Evolutionary conservation across 805 yeast genomes (phyloP).

Genomic region (Ogataea dorogensis): DNA sequence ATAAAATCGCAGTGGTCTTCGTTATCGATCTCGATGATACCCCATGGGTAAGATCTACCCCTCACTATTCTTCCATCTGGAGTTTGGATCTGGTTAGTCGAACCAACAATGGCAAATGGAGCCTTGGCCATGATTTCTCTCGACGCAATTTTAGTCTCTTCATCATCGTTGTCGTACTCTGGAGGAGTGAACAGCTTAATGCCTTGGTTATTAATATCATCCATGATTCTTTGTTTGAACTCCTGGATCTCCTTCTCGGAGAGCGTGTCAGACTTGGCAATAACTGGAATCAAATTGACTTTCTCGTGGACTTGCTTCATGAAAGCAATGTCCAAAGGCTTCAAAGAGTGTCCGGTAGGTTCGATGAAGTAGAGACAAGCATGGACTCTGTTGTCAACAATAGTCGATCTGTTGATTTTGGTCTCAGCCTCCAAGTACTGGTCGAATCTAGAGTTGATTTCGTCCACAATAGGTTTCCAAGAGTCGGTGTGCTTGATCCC

Average conservation of each 20-base stretch:
- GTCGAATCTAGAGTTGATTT: conserved; percentile 83
- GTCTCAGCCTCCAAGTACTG: conserved; percentile 87
- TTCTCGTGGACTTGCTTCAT: conserved; percentile 86
- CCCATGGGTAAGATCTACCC: conserved; percentile 97
- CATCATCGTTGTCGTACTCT: conserved; percentile 72
- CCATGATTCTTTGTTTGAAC: conserved; percentile 75
- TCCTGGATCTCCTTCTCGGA: conserved; percentile 78
- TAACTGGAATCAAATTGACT: conserved; percentile 90
- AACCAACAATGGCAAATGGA: conserved; percentile 95
- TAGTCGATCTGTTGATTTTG: conserved; percentile 66
- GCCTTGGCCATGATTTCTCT: conserved; percentile 64
- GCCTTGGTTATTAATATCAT: conserved; percentile 71
- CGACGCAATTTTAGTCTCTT: conserved; percentile 68
- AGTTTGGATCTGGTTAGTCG: conserved; percentile 67
- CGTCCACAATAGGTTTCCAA: conserved; percentile 91
- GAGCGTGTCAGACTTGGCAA: conserved; percentile 91
- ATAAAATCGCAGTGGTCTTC: conserved; percentile 91
- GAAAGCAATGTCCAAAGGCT: conserved; percentile 83
- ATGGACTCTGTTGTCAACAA: conserved; percentile 83
- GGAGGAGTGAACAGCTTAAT: conserved; percentile 79
- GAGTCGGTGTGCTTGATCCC: conserved; percentile 73
- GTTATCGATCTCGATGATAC: conserved; percentile 91
- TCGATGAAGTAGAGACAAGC: conserved; percentile 92
- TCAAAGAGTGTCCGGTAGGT: conserved; percentile 94
- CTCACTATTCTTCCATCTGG: conserved; percentile 78